phyloP scores from a whole-genome alignment of 345 rosid genomes.

The Euphorbia lathyris region DNA sequence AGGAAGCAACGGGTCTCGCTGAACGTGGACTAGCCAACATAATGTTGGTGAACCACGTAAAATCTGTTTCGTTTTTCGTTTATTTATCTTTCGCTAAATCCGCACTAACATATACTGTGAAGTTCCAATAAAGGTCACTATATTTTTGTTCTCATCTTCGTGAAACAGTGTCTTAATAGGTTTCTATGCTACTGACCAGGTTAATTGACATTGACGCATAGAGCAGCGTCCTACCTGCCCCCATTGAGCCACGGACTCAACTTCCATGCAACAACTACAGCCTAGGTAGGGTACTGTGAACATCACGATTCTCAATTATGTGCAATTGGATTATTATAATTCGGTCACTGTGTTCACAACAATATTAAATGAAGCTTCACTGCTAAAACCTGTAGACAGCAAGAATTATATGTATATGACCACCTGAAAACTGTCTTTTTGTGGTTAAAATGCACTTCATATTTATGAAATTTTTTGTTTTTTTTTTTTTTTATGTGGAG shows the following conservation, averaged over 20 bases:
- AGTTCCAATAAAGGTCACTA: too few relatives aligned
- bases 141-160: not conserved
- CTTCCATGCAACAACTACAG: constrained; percentile 24
- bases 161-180: constrained; percentile 12
- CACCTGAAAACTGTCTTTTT: constrained; percentile 8
- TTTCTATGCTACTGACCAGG: constrained; percentile 18
- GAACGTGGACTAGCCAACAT: too few relatives aligned
- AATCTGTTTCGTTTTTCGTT: too few relatives aligned
- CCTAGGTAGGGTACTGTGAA: constrained; percentile 53
- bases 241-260: constrained; percentile 66
- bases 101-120: too few relatives aligned
- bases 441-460: not conserved
- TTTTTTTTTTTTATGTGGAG: not conserved
- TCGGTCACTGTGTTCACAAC: constrained; percentile 14
- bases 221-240: constrained; percentile 41
- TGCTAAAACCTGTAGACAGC: not conserved
- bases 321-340: constrained; percentile 35
- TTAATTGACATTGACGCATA: constrained; percentile 35
- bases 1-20: too few relatives aligned
- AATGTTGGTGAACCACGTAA: too few relatives aligned
- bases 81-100: too few relatives aligned
- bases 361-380: constrained; percentile 17
- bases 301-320: constrained; percentile 32
- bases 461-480: not conserved
- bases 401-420: not conserved